Base-by-base conservation (phyloP, 1,284 basidiomycete species). In the Bondarzewia mesenterica region DNA sequence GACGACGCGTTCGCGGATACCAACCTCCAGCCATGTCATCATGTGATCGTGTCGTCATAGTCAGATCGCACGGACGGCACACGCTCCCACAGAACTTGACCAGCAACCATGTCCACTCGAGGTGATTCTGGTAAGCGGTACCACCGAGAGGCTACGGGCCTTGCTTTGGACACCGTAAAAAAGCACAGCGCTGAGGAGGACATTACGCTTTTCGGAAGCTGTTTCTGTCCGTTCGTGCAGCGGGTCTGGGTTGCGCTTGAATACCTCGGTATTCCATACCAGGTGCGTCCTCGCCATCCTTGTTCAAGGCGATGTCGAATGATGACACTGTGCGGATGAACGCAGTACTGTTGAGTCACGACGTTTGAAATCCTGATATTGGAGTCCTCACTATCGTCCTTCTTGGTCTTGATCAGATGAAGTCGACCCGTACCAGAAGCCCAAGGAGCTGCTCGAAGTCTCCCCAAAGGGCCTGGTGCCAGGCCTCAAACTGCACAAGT, bases 371-470 rank as follows among this genome's bases (percentile, higher is more conserved):
- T 15, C 26, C 8, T 46, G 21, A 26, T n/a, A n/a, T n/a, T n/a
- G n/a, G n/a, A n/a, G n/a, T n/a, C n/a, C n/a, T 44, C 15, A 38
- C n/a, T n/a, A 5, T 23, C 18, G 25, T 18, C 12, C 32, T 18
- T 22, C 16, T 44, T 12, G 20, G n/a, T 35, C 1, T 46, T 7
- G 7, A n/a, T 32, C 46, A 85, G 84, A 80, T 57, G 85, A 89
- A 63, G 84, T 89, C 23, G 85, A 90, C 63, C 85, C 86, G 1
- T 89, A 90, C 70, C 78, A 80, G 66, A 91, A 90, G 58, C 85
- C 89, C 0, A 65, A 77, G 45, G 84, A 85, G 29, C 72, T 91
- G n/a, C 68, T 91, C 10, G 80, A 87, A 45, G 72, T 89, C 15
- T 89, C 85, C 18, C 85, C 86, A 0, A 89, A 86, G 59, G 87